Conservation (phyloP, 1,139 yeast species). For the Candida gigantensis region DNA sequence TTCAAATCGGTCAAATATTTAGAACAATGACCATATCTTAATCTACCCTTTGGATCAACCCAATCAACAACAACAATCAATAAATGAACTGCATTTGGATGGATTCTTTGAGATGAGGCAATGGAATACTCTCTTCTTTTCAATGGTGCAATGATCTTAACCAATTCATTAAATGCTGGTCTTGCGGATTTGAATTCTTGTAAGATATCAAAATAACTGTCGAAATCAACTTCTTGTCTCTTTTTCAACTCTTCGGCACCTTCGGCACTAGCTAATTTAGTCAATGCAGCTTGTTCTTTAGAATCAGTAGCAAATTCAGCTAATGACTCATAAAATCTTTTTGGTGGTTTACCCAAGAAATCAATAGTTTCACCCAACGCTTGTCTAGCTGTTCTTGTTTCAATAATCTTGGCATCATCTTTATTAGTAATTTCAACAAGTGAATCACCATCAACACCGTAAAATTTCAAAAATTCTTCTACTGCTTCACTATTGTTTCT, state of each 20-base stretch:
- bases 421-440: conserved; percentile 72
- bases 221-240: conserved; percentile 82
- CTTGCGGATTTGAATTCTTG: conserved; percentile 80
- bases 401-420: conserved; percentile 59
- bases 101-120: conserved; percentile 92
- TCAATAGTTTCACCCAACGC: conserved; percentile 79
- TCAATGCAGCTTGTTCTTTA: conserved; percentile 61
- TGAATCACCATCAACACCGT: conserved; percentile 69
- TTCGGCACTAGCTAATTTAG: conserved; percentile 66
- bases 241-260: conserved; percentile 87
- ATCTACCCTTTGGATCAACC: conserved; percentile 84
- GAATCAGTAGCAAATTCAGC: conserved; percentile 73
- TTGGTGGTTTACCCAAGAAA: conserved; percentile 92
- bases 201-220: conserved; percentile 79
- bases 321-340: conserved; percentile 85
- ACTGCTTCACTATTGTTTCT: conserved; percentile 72
- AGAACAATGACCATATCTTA: conserved; percentile 93
- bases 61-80: conserved; percentile 96
- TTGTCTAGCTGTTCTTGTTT: conserved; percentile 81
- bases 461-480: conserved; percentile 64
- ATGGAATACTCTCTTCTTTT: conserved; percentile 99
- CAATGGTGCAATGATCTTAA: conserved; percentile 75
- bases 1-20: conserved; percentile 78
- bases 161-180: conserved; percentile 74
- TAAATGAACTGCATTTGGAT: conserved; percentile 87